Conservation (phyloP, 495 filamentous ascomycete species). For the Neurospora terricola region DNA sequence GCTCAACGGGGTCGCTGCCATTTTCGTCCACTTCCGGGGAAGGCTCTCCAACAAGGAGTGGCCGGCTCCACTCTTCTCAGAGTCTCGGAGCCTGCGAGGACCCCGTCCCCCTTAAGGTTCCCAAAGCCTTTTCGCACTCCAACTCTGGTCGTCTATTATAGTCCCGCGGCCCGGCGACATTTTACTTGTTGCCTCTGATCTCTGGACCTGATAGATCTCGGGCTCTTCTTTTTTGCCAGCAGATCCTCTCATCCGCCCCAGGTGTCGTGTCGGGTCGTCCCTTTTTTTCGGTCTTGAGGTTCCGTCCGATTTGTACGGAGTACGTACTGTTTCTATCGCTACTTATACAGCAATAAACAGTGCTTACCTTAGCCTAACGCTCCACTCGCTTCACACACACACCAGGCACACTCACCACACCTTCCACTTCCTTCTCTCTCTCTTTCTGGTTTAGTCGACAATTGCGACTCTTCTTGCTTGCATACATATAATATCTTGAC, state of each 20-base stretch:
- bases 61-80: not conserved
- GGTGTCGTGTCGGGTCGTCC: not conserved
- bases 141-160: not conserved
- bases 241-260: not conserved
- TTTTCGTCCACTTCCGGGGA: not conserved
- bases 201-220: not conserved
- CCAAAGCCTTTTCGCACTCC: not conserved
- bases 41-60: not conserved
- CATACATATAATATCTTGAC: not conserved
- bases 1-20: not conserved
- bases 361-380: not conserved
- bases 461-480: not conserved
- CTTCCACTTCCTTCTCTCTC: not conserved
- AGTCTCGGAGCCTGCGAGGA: constrained; percentile 14
- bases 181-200: not conserved
- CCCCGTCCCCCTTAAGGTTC: constrained; percentile 6
- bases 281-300: not conserved
- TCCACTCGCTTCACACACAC: not conserved
- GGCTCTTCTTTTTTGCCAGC: not conserved
- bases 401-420: no score
- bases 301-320: not conserved
- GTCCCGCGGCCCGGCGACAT: not conserved
- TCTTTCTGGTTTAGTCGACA: not conserved
- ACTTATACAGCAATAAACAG: not conserved
- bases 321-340: not conserved